These are phyloP conservation scores for Lactarius sanguifluus DNA, from an alignment of 768 basidiomycete genomes.

Conservation along the genomic window DNA sequence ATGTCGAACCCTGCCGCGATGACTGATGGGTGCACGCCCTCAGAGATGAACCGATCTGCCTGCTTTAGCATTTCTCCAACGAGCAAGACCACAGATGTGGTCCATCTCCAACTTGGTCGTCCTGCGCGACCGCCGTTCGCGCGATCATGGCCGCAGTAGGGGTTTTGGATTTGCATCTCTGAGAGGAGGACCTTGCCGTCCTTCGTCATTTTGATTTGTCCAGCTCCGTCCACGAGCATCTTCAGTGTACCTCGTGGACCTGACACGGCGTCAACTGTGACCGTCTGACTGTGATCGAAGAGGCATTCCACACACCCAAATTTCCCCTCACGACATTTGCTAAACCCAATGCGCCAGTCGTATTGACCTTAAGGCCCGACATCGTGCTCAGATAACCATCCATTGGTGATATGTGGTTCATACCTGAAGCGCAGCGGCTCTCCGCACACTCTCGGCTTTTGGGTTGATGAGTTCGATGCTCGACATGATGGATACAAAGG, in stretches of 20 bases:
- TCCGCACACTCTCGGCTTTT: slow-evolving; percentile 89
- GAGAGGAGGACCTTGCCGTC: slow-evolving; percentile 97
- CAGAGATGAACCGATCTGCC: slow-evolving; percentile 95
- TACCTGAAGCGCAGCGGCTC: slow-evolving; percentile 91
- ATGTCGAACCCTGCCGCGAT: slow-evolving; percentile 95
- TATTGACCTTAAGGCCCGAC: slow-evolving; percentile 64
- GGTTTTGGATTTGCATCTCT: slow-evolving; percentile 99
- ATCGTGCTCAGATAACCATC: slow-evolving; percentile 30
- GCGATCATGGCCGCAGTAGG: slow-evolving; percentile 99
- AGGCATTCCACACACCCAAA: slow-evolving; percentile 59
- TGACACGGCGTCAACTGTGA: slow-evolving; percentile 36
- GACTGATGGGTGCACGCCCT: slow-evolving; percentile 97
- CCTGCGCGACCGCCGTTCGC: slow-evolving; percentile 96
- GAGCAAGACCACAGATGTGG: slow-evolving; percentile 93
- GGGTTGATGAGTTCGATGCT: slow-evolving; percentile 96
- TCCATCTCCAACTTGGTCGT: slow-evolving; percentile 99
- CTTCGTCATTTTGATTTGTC: slow-evolving; percentile 99
- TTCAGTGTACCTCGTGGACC: slow-evolving; percentile 97
- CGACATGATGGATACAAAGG: slow-evolving; percentile 37
- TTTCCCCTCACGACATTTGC: slow-evolving; percentile 97
- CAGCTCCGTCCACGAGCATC: slow-evolving; percentile 98
- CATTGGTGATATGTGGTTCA: slow-evolving; percentile 28
- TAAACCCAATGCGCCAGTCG: slow-evolving; percentile 93
- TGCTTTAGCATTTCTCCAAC: slow-evolving; percentile 97
- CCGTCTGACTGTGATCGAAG: slow-evolving; percentile 5